These are phyloP conservation scores for Clavispora fructus DNA, from an alignment of 805 yeast species.

Conservation along the genomic window DNA sequence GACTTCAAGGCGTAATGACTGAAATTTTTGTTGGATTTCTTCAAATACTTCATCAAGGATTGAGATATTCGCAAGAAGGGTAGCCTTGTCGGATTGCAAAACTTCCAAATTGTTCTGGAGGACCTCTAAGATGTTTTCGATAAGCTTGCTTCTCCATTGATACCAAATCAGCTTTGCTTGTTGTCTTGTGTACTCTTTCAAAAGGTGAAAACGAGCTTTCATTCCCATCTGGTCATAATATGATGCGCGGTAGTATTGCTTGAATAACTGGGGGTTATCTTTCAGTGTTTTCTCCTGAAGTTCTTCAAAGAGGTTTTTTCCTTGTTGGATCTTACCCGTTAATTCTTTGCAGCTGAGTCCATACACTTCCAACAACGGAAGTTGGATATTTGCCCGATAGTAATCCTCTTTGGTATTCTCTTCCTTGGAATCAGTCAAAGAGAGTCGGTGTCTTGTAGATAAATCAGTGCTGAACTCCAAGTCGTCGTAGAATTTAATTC, in stretches of 20 bases:
- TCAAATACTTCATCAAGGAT: conserved; percentile 9
- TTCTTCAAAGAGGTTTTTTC: conserved; percentile 41
- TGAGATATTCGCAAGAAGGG: conserved; percentile 9
- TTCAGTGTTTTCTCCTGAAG: conserved; percentile 41
- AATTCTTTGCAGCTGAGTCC: conserved; percentile 53
- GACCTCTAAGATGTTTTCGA: conserved; percentile 39
- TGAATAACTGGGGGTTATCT: conserved; percentile 46
- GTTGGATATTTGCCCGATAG: conserved; percentile 32
- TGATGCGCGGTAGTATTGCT: conserved; percentile 41
- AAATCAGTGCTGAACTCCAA: conserved; percentile 29
- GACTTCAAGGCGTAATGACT: conserved; percentile 13
- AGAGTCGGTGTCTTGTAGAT: conserved; percentile 19
- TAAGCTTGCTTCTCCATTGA: conserved; percentile 53
- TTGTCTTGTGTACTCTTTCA: conserved; percentile 47
- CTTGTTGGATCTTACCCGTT: conserved; percentile 45
- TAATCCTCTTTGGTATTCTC: conserved; percentile 26
- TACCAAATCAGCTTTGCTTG: conserved; percentile 57
- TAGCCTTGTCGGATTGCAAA: conserved; percentile 17
- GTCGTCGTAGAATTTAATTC: conserved; percentile 43
- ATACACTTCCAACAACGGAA: conserved; percentile 44
- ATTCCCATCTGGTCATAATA: conserved; percentile 34
- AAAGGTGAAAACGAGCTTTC: conserved; percentile 43
- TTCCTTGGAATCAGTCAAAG: conserved; percentile 7
- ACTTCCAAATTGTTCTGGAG: conserved; percentile 18
- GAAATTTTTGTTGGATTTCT: conserved; percentile 6